These are phyloP conservation scores for Podospora fimiseda DNA, from an alignment of 495 filamentous ascomycete genomes.

Conservation along the genomic window DNA sequence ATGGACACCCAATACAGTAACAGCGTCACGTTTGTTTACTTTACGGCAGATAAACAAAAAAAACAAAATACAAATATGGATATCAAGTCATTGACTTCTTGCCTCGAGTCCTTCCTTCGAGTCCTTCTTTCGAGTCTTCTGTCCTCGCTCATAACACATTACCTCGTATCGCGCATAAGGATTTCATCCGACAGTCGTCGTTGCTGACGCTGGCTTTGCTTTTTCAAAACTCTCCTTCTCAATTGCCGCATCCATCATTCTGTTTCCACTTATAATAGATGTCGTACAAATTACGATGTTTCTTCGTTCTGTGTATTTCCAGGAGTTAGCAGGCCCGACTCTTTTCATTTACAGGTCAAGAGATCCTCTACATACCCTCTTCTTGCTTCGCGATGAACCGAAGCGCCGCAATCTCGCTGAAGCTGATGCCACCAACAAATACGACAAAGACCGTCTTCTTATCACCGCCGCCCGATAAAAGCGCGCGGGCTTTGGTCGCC, in stretches of 20 bases:
- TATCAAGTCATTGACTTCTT: too few relatives aligned
- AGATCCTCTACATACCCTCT: constrained; percentile 63
- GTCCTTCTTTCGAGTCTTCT: background rate
- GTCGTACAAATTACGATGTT: constrained; percentile 91
- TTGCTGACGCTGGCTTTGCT: constrained; percentile 13
- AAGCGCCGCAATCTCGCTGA: constrained; percentile 91
- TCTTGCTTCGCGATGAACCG: constrained; percentile 84
- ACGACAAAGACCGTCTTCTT: constrained; percentile 87
- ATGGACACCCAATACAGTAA: too few relatives aligned
- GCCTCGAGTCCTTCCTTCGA: too few relatives aligned
- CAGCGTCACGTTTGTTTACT: too few relatives aligned
- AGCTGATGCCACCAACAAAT: constrained; percentile 89
- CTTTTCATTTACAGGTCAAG: too few relatives aligned
- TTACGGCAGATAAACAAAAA: too few relatives aligned
- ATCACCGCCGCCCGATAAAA: constrained; percentile 64
- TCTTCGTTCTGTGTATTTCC: constrained; percentile 44
- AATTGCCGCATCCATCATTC: constrained; percentile 82
- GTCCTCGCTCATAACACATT: background rate
- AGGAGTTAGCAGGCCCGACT: constrained; percentile 1
- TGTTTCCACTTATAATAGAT: constrained; percentile 79
- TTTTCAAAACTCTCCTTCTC: constrained; percentile 63
- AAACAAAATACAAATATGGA: too few relatives aligned
- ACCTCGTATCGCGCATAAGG: background rate
- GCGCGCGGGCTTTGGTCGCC: constrained; percentile 79
- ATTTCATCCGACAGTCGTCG: background rate